Evolutionary conservation across 768 basidiomycete genomes (phyloP).

Genomic region (Cubamyces sp.): DNA sequence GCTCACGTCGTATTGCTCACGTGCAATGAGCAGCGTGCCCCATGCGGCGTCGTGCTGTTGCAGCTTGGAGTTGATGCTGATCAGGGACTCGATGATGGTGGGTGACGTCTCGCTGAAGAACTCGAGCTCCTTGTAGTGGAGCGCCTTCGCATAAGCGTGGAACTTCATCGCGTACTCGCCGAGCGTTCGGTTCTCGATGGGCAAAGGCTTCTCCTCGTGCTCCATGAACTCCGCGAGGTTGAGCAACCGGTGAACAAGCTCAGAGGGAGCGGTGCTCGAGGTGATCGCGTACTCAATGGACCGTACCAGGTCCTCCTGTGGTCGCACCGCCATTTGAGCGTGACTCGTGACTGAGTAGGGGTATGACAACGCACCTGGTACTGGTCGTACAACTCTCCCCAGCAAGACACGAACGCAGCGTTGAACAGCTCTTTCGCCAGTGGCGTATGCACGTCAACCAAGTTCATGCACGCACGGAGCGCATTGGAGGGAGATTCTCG

Average conservation of each 20-base stretch:
- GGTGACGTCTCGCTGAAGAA: conserved; percentile 93
- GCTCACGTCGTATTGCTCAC: conserved; percentile 86
- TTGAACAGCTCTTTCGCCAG: conserved; percentile 96
- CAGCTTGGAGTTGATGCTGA: conserved; percentile 93
- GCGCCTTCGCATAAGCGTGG: conserved; percentile 94
- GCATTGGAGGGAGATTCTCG: conserved; percentile 98
- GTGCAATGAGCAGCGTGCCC: conserved; percentile 91
- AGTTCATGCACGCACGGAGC: conserved; percentile 92
- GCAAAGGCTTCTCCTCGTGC: conserved; percentile 94
- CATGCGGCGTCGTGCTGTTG: conserved; percentile 98
- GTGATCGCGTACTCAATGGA: conserved; percentile 87
- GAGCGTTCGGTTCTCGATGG: conserved; percentile 90
- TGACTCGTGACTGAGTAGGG: background rate
- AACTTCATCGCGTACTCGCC: conserved; percentile 94
- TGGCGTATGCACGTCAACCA: conserved; percentile 90
- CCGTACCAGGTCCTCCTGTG: conserved; percentile 90
- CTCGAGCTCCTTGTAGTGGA: conserved; percentile 98
- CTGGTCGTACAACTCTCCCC: conserved; percentile 93
- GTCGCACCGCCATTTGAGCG: background rate
- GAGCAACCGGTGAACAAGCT: conserved; percentile 87
- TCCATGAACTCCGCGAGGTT: conserved; percentile 99
- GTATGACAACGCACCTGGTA: conserved; percentile 70
- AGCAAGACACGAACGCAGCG: conserved; percentile 97
- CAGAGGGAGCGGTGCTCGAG: conserved; percentile 76
- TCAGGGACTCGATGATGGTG: conserved; percentile 89